phyloP scores from a whole-genome alignment of 2,329 filamentous ascomycete species.

The Phymatotrichopsis omnivora region DNA sequence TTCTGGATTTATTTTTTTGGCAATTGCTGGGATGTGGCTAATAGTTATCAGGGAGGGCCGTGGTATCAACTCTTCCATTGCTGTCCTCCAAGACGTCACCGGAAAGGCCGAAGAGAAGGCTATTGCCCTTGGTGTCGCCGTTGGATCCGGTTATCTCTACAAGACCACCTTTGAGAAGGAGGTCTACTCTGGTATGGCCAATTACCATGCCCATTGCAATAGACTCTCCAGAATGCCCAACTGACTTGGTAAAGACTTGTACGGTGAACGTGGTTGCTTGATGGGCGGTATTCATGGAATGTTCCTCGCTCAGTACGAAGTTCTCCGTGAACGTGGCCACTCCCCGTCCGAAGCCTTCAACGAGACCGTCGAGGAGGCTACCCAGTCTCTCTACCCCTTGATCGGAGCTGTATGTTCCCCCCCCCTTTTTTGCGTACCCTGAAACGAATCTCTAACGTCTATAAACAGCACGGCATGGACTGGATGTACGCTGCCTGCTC shows the following conservation, averaged over 20 bases:
- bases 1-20: not conserved
- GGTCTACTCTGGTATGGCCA: slow-evolving; percentile 62
- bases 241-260: slow-evolving; percentile 42
- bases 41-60: slow-evolving; percentile 60
- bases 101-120: slow-evolving; percentile 98
- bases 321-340: slow-evolving; percentile 97
- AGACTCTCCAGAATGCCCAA: not conserved
- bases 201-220: not conserved
- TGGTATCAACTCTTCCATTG: slow-evolving; percentile 98
- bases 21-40: not conserved
- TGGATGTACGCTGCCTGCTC: slow-evolving; percentile 99
- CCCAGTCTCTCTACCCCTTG: slow-evolving; percentile 92
- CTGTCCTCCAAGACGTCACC: slow-evolving; percentile 96
- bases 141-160: slow-evolving; percentile 95
- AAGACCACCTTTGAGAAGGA: slow-evolving; percentile 99
- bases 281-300: slow-evolving; percentile 99
- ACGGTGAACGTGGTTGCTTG: slow-evolving; percentile 98
- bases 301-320: slow-evolving; percentile 99
- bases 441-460: not conserved
- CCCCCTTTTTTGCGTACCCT: not conserved
- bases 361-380: slow-evolving; percentile 99
- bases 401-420: slow-evolving; percentile 54
- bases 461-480: slow-evolving; percentile 76
- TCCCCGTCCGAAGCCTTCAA: slow-evolving; percentile 98
- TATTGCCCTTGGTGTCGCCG: slow-evolving; percentile 87